Percentiles rank a stretch among this genome's conserved stretches.
Evolutionary conservation across 2,329 filamentous ascomycete species (phyloP).

Genomic region (Aspergillus sp.): DNA sequence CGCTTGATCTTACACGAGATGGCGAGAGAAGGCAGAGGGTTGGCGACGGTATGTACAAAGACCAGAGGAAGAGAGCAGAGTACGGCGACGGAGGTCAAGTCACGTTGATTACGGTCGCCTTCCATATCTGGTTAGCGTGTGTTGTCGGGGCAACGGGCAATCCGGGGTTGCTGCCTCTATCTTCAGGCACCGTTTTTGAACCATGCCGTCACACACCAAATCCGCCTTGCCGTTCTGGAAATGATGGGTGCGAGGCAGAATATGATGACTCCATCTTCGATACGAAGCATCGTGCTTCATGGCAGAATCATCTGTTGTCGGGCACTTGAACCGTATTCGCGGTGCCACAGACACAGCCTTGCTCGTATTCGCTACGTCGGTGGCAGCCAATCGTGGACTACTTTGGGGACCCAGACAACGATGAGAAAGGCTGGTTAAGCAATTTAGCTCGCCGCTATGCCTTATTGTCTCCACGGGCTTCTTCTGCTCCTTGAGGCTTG

Average conservation of each 20-base stretch:
- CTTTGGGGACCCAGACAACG: not conserved
- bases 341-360: conserved; percentile 7
- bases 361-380: conserved; percentile 15
- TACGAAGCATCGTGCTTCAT: not conserved
- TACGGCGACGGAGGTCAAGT: conserved; percentile 3
- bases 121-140: conserved; percentile 9
- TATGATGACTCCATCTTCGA: not conserved
- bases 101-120: conserved; percentile 11
- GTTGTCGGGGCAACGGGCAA: conserved; percentile 20
- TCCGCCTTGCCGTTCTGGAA: not conserved
- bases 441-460: not conserved
- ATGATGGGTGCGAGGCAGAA: too few species aligned
- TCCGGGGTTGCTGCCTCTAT: conserved; percentile 3
- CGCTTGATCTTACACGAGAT: not conserved
- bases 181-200: conserved; percentile 6
- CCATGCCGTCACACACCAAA: not conserved
- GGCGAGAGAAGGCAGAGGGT: not conserved
- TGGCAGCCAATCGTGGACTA: not conserved
- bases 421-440: not conserved
- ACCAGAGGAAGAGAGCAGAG: not conserved
- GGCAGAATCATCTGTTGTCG: not conserved
- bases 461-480: not conserved
- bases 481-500: not conserved
- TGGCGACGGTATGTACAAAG: not conserved
- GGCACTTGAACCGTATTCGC: not conserved